A percentile compares a stretch with the other conserved stretches of the same genome.
Evolutionary conservation across 257 asterid genomes (phyloP).

Genomic region (Rauvolfia tetraphylla): DNA sequence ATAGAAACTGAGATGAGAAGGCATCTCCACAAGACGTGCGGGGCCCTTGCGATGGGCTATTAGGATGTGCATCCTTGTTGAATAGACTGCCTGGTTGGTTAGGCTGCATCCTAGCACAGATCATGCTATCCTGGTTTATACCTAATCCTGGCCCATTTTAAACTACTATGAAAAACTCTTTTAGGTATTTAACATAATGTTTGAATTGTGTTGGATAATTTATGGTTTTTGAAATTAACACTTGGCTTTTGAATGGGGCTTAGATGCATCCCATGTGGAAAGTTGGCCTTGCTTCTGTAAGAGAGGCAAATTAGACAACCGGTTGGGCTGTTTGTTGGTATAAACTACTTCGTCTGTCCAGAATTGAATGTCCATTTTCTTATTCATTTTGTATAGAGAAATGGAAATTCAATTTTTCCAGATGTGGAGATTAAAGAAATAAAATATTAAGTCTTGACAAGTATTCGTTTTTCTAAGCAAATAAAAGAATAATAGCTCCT

Average conservation of each 20-base stretch:
- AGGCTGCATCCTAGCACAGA: neutral
- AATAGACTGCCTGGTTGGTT: neutral
- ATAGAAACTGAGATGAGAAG: neutral
- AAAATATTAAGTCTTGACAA: neutral
- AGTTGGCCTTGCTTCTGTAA: neutral
- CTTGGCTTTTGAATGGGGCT: neutral
- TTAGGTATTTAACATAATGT: neutral
- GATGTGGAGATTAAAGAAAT: too few species aligned
- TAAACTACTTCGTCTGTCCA: too few species aligned
- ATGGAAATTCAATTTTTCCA: too few species aligned
- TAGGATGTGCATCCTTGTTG: neutral
- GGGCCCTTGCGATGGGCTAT: neutral
- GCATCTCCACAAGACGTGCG: neutral
- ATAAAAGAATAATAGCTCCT: neutral
- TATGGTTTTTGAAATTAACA: neutral
- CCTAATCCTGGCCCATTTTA: neutral
- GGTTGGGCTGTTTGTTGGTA: neutral
- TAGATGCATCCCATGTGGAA: neutral
- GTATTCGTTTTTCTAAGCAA: neutral
- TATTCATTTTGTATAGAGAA: too few species aligned
- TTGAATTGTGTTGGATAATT: neutral
- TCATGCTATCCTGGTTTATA: neutral
- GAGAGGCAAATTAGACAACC: neutral
- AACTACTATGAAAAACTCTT: neutral
- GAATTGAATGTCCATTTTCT: too few species aligned